Base-by-base conservation (phyloP, 768 basidiomycete species). In the Macrolepiota fuliginosa region DNA sequence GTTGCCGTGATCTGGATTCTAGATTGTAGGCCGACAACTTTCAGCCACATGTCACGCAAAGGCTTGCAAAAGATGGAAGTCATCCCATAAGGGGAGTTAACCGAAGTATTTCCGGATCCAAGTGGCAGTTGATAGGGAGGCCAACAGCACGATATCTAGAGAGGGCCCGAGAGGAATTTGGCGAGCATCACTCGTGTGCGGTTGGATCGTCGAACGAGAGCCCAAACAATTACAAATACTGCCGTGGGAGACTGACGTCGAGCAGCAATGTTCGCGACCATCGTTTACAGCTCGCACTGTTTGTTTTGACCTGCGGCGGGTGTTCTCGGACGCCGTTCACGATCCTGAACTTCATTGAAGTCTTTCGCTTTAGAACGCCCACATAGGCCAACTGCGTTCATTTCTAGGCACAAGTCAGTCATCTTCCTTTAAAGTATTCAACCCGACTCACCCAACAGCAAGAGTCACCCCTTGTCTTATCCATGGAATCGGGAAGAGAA, bases 241-340 rank as follows among this genome's bases (percentile, higher is more conserved):
- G 22, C 32, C 59, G 52, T 54, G 59, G 52, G 52, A 54, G 1
- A 61, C 59, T 61, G 60, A 55, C 60, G 60, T 61, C 52, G 59
- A n/a, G n/a, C 2, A 24, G 2, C 37, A 29, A 37, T 50, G 35
- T 25, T 36, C 15, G 35, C 49, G 47, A 25, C 56, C 56, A 46
- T 47, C n/a, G 42, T 7, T 19, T 45, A 42, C 40, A n/a, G n/a
- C 40, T 42, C 29, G 29, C 29, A 3, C 37, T 12, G 17, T 17
- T 45, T 19, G 6, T 19, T 3, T 5, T 45, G 29, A 32, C 29
- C 7, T 32, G 29, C 29, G 29, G 7, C 29, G 29, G 7, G 29
- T 7, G 29, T 7, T 32, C 29, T 32, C 29, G 29, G 29, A 32
- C 3, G 29, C 29, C 29, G 7, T 32, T 32, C 7, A 32, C 29